These are phyloP conservation scores for Moricandia arvensis DNA, from an alignment of 345 rosid species.

Conservation along the genomic window DNA sequence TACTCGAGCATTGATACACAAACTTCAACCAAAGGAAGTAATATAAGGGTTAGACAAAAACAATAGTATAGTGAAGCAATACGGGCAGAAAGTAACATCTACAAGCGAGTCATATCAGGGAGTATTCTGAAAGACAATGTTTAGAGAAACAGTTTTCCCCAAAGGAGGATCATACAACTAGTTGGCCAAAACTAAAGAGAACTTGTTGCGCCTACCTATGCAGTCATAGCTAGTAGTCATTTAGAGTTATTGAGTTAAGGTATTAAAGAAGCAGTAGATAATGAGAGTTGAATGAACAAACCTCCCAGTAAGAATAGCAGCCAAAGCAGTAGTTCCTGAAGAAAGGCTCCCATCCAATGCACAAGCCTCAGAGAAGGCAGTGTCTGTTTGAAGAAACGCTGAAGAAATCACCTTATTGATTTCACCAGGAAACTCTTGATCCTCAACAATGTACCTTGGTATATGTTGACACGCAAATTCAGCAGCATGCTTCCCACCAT, in stretches of 20 bases:
- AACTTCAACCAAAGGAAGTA: too few species aligned
- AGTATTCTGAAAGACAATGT: too few species aligned
- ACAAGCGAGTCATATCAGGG: too few species aligned
- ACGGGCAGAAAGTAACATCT: too few species aligned
- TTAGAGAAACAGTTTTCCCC: too few species aligned
- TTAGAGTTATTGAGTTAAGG: not conserved
- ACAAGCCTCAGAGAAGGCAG: constrained; percentile 76
- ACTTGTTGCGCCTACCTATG: too few species aligned
- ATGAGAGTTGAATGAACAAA: constrained; percentile 40
- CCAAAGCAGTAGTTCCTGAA: constrained; percentile 89
- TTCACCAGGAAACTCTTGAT: constrained; percentile 65
- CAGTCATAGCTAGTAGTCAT: not conserved
- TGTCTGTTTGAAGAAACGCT: constrained; percentile 78
- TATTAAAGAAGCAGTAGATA: too few species aligned
- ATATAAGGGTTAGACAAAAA: too few species aligned
- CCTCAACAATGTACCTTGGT: constrained; percentile 67
- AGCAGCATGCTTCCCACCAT: constrained; percentile 94
- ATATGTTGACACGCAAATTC: constrained; percentile 66
- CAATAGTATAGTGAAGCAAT: too few species aligned
- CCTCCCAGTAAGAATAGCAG: constrained; percentile 79
- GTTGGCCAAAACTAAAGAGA: too few species aligned
- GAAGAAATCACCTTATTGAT: constrained; percentile 69
- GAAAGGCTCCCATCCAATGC: constrained; percentile 60
- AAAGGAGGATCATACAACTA: too few species aligned
- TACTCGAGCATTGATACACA: too few species aligned